phyloP scores from a whole-genome alignment of 1,284 basidiomycete species.

The Irpex rosettiformis region DNA sequence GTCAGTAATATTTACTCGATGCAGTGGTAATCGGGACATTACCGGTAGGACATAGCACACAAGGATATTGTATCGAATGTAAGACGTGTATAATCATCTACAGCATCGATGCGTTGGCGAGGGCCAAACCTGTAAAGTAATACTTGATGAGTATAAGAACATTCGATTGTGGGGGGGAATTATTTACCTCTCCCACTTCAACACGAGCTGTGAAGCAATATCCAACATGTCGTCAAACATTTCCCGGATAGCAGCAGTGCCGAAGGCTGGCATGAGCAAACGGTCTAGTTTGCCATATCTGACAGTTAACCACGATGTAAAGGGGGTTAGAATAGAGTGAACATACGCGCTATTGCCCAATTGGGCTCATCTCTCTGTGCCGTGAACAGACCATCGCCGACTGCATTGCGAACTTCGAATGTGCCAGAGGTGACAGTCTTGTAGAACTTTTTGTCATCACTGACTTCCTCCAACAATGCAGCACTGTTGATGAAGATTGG shows the following conservation, averaged over 20 bases:
- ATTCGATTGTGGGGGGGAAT: background rate
- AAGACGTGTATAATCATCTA: constrained; percentile 46
- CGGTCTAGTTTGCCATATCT: constrained; percentile 34
- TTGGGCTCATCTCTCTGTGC: constrained; percentile 37
- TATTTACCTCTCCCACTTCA: constrained; percentile 42
- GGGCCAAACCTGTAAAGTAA: constrained; percentile 37
- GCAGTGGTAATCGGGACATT: constrained; percentile 13
- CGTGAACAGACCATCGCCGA: constrained; percentile 44
- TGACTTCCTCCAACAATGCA: constrained; percentile 38
- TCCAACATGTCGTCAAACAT: constrained; percentile 53
- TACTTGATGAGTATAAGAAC: background rate
- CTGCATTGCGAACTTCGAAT: constrained; percentile 36
- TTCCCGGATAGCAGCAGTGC: constrained; percentile 39
- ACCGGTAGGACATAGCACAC: constrained; percentile 44
- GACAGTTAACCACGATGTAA: background rate
- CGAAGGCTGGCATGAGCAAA: constrained; percentile 51
- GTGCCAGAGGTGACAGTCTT: constrained; percentile 35
- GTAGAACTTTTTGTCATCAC: constrained; percentile 42
- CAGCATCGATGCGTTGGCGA: constrained; percentile 37
- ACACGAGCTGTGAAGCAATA: constrained; percentile 42
- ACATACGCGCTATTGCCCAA: constrained; percentile 47
- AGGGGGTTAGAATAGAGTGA: background rate
- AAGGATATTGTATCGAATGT: constrained; percentile 46
- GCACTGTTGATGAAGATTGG: constrained; percentile 34
- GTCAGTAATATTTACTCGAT: background rate